phyloP scores from a whole-genome alignment of 2,329 filamentous ascomycete species.

The Aphanoascus verrucosus region DNA sequence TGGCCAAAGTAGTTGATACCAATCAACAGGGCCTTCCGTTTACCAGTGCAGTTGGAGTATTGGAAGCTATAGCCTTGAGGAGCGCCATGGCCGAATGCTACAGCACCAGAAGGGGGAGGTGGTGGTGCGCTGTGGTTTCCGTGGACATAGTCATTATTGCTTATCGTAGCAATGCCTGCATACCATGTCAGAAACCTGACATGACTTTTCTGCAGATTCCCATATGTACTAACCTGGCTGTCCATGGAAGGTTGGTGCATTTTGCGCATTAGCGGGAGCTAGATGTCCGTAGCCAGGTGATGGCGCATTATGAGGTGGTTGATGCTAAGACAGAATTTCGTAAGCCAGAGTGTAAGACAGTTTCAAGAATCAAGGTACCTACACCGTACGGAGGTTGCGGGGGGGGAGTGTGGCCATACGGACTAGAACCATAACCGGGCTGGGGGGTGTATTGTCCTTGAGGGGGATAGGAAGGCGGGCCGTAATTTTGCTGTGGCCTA shows the following conservation, averaged over 20 bases:
- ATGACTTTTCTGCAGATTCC: neutral
- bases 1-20: constrained; percentile 97
- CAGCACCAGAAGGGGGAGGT: constrained; percentile 55
- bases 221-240: constrained; percentile 28
- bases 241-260: constrained; percentile 31
- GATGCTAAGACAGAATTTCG: neutral
- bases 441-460: constrained; percentile 25
- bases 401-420: constrained; percentile 29
- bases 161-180: constrained; percentile 26
- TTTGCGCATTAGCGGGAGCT: constrained; percentile 22
- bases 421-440: constrained; percentile 36
- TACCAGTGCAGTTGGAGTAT: constrained; percentile 83
- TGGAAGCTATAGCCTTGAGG: constrained; percentile 73
- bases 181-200: constrained; percentile 11
- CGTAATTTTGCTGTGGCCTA: constrained; percentile 7
- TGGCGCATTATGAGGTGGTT: neutral
- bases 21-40: constrained; percentile 78
- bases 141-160: constrained; percentile 46
- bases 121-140: constrained; percentile 51
- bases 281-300: constrained; percentile 6
- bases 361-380: constrained; percentile 17
- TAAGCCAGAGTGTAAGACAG: neutral
- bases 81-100: constrained; percentile 69
- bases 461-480: constrained; percentile 10
- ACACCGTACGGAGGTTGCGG: constrained; percentile 32